phyloP scores from a whole-genome alignment of 1,139 yeast genomes.

The Blastobotrys persicus region DNA sequence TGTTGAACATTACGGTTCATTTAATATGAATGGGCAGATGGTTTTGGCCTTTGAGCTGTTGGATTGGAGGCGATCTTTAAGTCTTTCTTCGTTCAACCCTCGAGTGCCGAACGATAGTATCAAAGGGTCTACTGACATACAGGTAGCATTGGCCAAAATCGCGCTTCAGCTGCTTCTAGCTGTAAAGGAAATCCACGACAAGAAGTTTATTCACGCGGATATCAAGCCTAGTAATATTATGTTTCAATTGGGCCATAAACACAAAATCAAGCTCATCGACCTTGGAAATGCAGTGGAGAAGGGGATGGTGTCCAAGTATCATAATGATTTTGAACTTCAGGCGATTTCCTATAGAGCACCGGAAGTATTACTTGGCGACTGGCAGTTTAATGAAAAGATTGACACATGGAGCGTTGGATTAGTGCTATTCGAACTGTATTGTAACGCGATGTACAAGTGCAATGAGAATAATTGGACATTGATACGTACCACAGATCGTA shows the following conservation, averaged over 20 bases:
- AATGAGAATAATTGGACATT: conserved; percentile 21
- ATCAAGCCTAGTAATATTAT: conserved; percentile 79
- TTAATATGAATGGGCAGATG: conserved; percentile 20
- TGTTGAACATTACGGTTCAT: conserved; percentile 20
- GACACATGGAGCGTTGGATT: conserved; percentile 33
- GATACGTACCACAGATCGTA: conserved; percentile 13
- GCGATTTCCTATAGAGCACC: conserved; percentile 32
- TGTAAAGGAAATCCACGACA: conserved; percentile 40
- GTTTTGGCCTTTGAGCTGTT: conserved; percentile 22
- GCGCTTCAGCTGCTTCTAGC: conserved; percentile 28
- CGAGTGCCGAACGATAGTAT: neutral
- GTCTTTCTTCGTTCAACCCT: conserved; percentile 7
- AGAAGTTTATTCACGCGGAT: conserved; percentile 72
- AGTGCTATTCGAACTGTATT: conserved; percentile 27
- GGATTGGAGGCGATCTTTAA: conserved; percentile 21
- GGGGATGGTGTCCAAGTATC: conserved; percentile 21
- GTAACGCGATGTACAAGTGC: conserved; percentile 20
- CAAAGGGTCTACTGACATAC: conserved; percentile 9
- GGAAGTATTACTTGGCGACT: conserved; percentile 31
- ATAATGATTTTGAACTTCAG: conserved; percentile 28
- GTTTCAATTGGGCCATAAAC: conserved; percentile 25
- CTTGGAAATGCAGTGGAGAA: conserved; percentile 27
- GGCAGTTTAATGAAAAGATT: conserved; percentile 25
- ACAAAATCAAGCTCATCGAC: conserved; percentile 27
- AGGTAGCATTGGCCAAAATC: conserved; percentile 25